These are phyloP conservation scores for Jatropha podagrica DNA, from an alignment of 441 rosid genomes.

Conservation along the genomic window DNA sequence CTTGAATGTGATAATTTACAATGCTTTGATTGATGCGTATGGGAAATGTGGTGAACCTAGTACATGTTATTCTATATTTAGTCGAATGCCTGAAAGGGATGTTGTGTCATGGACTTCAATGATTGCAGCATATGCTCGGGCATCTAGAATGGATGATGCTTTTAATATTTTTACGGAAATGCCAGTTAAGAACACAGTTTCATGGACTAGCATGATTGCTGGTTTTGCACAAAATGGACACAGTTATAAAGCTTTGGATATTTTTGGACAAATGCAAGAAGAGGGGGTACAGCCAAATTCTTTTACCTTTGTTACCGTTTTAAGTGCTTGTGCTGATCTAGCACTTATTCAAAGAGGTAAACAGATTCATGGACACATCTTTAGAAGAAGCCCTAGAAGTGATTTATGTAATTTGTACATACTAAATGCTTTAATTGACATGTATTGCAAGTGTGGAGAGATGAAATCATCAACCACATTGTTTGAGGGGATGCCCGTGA, in stretches of 20 bases:
- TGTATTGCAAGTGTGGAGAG: conserved; percentile 52
- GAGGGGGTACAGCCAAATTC: conserved; percentile 36
- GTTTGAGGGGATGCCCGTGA: conserved; percentile 31
- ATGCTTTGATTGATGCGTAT: conserved; percentile 43
- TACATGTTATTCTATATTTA: conserved; percentile 24
- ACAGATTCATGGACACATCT: conserved; percentile 38
- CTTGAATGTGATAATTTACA: conserved; percentile 30
- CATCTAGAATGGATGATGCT: conserved; percentile 37
- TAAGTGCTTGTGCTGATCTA: conserved; percentile 41
- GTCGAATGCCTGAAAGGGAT: conserved; percentile 37
- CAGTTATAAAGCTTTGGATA: conserved; percentile 34
- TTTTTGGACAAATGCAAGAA: conserved; percentile 36
- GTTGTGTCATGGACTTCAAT: conserved; percentile 49
- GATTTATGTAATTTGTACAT: conserved; percentile 28
- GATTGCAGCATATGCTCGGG: conserved; percentile 36
- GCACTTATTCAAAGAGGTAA: conserved; percentile 42
- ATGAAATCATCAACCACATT: conserved; percentile 32
- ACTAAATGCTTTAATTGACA: conserved; percentile 39
- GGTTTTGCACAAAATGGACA: conserved; percentile 36
- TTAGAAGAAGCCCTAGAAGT: conserved; percentile 22
- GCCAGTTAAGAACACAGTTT: conserved; percentile 36
- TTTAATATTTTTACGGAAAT: conserved; percentile 29
- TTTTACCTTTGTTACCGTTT: conserved; percentile 36
- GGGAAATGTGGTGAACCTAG: conserved; percentile 39
- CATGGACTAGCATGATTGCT: conserved; percentile 45